phyloP scores from a whole-genome alignment of 164 flowering plant genomes.

The Hamamelis virginiana region DNA sequence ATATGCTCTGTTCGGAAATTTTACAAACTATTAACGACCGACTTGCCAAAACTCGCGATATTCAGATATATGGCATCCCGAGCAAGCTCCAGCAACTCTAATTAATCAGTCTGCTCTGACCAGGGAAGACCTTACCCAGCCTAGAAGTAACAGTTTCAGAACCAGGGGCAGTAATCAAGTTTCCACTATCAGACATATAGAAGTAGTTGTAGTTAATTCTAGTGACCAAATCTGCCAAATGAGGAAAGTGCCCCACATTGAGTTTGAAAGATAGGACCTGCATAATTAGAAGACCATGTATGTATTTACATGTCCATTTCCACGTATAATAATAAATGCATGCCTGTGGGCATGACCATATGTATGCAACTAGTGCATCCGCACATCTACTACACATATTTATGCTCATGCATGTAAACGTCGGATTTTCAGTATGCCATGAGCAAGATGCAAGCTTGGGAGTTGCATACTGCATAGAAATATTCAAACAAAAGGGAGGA shows the following conservation, averaged over 20 bases:
- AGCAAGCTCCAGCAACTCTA: background rate
- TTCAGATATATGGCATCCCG: background rate
- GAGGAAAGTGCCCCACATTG: conserved; percentile 94
- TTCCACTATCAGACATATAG: conserved; percentile 91
- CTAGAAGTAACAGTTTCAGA: conserved; percentile 48
- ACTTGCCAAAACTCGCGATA: background rate
- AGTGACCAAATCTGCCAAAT: conserved; percentile 92
- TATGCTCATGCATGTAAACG: too few species aligned
- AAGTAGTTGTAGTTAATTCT: conserved; percentile 88
- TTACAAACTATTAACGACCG: background rate
- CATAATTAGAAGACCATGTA: conserved; percentile 18
- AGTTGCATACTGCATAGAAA: background rate
- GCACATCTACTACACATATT: too few species aligned
- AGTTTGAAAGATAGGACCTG: conserved; percentile 94
- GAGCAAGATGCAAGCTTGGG: too few species aligned
- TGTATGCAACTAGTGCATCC: too few species aligned
- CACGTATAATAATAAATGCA: too few species aligned
- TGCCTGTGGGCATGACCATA: too few species aligned
- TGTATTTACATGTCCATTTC: too few species aligned
- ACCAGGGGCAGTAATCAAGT: conserved; percentile 56
- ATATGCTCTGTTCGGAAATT: background rate
- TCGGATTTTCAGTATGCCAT: too few species aligned
- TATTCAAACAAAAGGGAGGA: background rate
- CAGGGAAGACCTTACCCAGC: conserved; percentile 41
- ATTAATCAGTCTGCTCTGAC: conserved; percentile 23